Conservation (phyloP, 1,284 basidiomycete genomes). For the Ustilago trichophora region DNA sequence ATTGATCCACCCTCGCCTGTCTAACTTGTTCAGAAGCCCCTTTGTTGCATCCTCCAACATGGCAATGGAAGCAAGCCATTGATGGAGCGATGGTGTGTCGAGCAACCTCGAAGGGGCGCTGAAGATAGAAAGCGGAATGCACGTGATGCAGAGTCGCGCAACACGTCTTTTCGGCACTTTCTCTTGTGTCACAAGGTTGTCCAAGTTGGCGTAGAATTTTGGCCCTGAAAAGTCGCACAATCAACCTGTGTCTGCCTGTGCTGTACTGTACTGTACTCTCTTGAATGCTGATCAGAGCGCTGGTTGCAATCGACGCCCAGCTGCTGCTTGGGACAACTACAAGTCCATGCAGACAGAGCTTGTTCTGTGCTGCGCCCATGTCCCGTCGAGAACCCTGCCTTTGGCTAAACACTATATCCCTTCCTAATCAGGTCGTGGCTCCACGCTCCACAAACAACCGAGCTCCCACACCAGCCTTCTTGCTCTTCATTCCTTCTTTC, state of each 20-base stretch:
- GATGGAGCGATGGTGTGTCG: no score
- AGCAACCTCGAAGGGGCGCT: no score
- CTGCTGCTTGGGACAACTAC: slow-evolving; percentile 1
- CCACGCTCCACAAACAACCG: slow-evolving; percentile 11
- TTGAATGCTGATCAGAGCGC: not conserved
- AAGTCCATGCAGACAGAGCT: slow-evolving; percentile 23
- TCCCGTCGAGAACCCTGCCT: slow-evolving; percentile 18
- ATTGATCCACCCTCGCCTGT: no score
- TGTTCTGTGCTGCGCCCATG: slow-evolving; percentile 33
- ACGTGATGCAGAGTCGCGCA: slow-evolving; percentile 29
- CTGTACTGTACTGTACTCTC: no score
- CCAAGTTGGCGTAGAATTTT: no score
- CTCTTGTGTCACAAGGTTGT: no score
- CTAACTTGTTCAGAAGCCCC: no score
- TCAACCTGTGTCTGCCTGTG: not conserved
- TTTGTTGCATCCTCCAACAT: no score
- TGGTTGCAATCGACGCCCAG: not conserved
- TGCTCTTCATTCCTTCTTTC: slow-evolving; percentile 3
- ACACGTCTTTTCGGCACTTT: slow-evolving; percentile 38
- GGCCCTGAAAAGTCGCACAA: slow-evolving; percentile 7
- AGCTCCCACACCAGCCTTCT: not conserved
- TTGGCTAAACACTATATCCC: no score
- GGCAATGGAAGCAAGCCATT: no score
- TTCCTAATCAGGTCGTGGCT: slow-evolving; percentile 17
- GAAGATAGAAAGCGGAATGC: slow-evolving; percentile 2